Evolutionary conservation across 106 monocot species (phyloP), one percentile per base, ranked within the genome.

Genomic region (Apostasia ramifera): DNA sequence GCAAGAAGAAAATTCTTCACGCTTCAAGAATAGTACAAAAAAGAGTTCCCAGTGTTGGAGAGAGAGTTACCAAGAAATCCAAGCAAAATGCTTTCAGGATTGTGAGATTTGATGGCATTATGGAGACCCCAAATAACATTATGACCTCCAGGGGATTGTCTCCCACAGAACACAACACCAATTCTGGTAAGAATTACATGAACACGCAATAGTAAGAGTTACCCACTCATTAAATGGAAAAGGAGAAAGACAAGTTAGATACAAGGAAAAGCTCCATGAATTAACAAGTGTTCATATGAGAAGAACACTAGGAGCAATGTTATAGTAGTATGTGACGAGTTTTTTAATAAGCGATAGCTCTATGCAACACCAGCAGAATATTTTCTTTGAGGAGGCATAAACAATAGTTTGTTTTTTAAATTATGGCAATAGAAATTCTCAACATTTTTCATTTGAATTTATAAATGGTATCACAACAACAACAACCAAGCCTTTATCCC

Each of bases 131-230:
- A 86, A 51, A 86, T 69, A 5, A 86, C 86, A 77, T 86, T 86
- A 66, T 86, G 82, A 54, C 86, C 86, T 57, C 86, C 86, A 57
- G 86, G 86, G 37, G 86, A 83, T 74, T 86, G 86, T 58, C 86
- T 77, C 41, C 86, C 86, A 68, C 70, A 82, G 56, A 86, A 86
- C 0, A 86, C 80, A 0, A 83, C 71, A 38, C 86, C 86, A 26
- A 86, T 77, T 77, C 86, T 86, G 73, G 50, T 77, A 54, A 42
- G 37, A 43, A 7, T 9, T 47, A 68, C 69, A 44, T 67, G 50
- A 9, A 11, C 37, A 44, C 26, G 26, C 26, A 26, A 26, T 26
- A 26, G 26, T 26, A 26, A 26, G 26, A 26, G 26, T 26, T 26
- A 26, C 26, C 26, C 26, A 26, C 26, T 26, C 26, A 26, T 26